Evolutionary conservation across 345 rosid genomes (phyloP).

Genomic region (Salix exigua): DNA sequence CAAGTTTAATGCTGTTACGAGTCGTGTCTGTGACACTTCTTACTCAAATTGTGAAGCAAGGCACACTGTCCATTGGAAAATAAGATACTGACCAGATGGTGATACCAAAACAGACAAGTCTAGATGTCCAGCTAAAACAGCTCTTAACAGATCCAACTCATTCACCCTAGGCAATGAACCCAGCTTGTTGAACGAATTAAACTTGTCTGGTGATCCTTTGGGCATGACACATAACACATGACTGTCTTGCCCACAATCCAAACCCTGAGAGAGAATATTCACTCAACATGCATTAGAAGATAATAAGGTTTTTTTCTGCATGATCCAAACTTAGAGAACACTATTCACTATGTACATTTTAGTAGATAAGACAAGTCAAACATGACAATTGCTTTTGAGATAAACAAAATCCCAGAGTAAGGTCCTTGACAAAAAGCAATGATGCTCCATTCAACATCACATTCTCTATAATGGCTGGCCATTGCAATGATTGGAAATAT

Average conservation of each 20-base stretch:
- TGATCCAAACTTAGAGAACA: too few species aligned
- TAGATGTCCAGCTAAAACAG: conserved; percentile 64
- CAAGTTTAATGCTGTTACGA: not conserved
- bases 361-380: not conserved
- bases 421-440: too few species aligned
- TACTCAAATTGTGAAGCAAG: not conserved
- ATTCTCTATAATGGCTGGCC: too few species aligned
- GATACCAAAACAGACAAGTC: conserved; percentile 48
- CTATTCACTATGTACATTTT: not conserved
- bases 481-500: too few species aligned
- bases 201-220: conserved; percentile 45
- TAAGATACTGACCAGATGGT: conserved; percentile 50
- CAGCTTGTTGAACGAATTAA: conserved; percentile 42
- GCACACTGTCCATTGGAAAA: not conserved
- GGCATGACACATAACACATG: conserved; percentile 53
- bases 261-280: conserved; percentile 38
- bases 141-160: conserved; percentile 65
- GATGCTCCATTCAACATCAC: too few species aligned
- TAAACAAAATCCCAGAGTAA: too few species aligned
- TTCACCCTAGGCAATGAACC: conserved; percentile 51
- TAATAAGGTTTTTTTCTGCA: too few species aligned
- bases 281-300: not conserved
- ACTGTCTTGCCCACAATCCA: conserved; percentile 39
- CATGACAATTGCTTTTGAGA: too few species aligned
- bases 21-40: not conserved